Percentiles rank a stretch among this genome's conserved stretches.
These are phyloP conservation scores for Ogataea minuta DNA, from an alignment of 805 yeast species.

Conservation along the genomic window DNA sequence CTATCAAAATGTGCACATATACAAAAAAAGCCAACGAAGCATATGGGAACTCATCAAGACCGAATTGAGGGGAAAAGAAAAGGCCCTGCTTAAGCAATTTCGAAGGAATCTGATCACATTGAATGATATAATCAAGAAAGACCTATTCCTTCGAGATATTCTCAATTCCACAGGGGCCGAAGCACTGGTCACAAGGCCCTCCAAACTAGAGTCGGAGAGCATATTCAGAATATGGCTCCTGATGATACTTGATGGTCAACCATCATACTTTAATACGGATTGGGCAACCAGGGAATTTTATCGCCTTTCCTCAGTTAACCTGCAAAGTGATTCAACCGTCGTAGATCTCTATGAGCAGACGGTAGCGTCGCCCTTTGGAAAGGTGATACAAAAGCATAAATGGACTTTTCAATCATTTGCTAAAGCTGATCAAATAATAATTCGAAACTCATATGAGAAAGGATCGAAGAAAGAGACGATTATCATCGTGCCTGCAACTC, in stretches of 20 bases:
- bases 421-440: slow-evolving; percentile 13
- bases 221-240: slow-evolving; percentile 24
- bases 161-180: slow-evolving; percentile 11
- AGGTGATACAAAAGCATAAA: not conserved
- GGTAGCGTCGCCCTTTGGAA: not conserved
- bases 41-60: slow-evolving; percentile 39
- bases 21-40: slow-evolving; percentile 41
- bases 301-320: too few species aligned
- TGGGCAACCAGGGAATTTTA: too few species aligned
- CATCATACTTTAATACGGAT: too few species aligned
- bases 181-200: slow-evolving; percentile 6
- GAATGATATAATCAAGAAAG: slow-evolving; percentile 26
- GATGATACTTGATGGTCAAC: too few species aligned
- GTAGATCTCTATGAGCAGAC: too few species aligned
- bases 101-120: slow-evolving; percentile 25
- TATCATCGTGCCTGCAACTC: slow-evolving; percentile 22
- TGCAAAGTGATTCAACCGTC: too few species aligned
- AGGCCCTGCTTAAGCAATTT: slow-evolving; percentile 35
- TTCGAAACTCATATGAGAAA: slow-evolving; percentile 26
- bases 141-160: slow-evolving; percentile 5
- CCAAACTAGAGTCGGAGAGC: slow-evolving; percentile 20
- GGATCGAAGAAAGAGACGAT: slow-evolving; percentile 27
- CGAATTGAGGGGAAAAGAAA: slow-evolving; percentile 43
- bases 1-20: slow-evolving; percentile 32
- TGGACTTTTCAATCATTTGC: slow-evolving; percentile 12